phyloP scores from a whole-genome alignment of 2,329 filamentous ascomycete species.

The Fusarium sp. region DNA sequence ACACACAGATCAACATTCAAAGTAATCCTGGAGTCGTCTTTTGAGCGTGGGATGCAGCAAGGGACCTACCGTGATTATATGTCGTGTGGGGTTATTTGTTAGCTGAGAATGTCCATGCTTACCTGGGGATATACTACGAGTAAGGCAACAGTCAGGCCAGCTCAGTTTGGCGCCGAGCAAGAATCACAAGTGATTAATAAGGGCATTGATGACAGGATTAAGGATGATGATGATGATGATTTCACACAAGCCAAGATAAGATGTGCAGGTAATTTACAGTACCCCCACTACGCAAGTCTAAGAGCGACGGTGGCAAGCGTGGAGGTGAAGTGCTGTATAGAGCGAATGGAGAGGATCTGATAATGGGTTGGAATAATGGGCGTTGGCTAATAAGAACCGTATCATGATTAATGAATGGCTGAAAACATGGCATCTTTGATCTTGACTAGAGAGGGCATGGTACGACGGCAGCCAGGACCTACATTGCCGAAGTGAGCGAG shows the following conservation, averaged over 20 bases:
- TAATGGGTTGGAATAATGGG: conserved; percentile 37
- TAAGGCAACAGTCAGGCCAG: conserved; percentile 20
- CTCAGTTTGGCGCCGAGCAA: conserved; percentile 18
- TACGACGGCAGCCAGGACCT: conserved; percentile 25
- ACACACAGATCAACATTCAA: background rate
- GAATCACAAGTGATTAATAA: conserved; percentile 4
- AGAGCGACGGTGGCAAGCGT: conserved; percentile 30
- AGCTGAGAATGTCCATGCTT: conserved; percentile 8
- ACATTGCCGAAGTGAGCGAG: conserved; percentile 22
- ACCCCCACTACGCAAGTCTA: conserved; percentile 29
- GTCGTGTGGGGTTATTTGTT: conserved; percentile 24
- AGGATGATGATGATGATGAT: conserved; percentile 28
- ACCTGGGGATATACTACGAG: background rate
- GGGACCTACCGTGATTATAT: conserved; percentile 7
- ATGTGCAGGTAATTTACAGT: conserved; percentile 10
- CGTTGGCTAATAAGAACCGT: conserved; percentile 41
- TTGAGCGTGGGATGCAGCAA: conserved; percentile 8
- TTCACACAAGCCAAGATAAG: conserved; percentile 36
- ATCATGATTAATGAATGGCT: conserved; percentile 32
- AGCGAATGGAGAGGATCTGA: conserved; percentile 40
- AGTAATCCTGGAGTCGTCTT: background rate
- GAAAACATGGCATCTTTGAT: conserved; percentile 23
- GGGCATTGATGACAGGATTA: conserved; percentile 13
- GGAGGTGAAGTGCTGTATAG: conserved; percentile 19
- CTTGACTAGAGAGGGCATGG: conserved; percentile 31